phyloP scores from a whole-genome alignment of 2,329 filamentous ascomycete species.

The Leptographium galeiforme region DNA sequence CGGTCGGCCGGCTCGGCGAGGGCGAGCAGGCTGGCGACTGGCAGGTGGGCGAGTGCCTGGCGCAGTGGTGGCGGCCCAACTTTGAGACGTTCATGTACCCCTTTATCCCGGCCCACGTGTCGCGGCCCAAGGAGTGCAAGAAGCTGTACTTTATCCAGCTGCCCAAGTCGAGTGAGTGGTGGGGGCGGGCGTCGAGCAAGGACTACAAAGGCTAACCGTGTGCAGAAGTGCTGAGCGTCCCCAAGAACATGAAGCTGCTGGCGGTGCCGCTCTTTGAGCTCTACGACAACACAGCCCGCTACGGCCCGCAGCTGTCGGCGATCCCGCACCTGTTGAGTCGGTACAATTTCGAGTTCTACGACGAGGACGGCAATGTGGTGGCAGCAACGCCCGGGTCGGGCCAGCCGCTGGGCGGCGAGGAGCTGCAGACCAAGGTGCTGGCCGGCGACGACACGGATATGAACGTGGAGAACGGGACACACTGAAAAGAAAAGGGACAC shows the following conservation, averaged over 20 bases:
- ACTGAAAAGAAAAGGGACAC: constrained; percentile 3
- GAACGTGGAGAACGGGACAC: constrained; percentile 29
- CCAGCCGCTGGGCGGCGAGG: constrained; percentile 36
- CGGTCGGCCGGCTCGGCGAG: constrained; percentile 75
- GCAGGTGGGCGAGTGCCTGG: constrained; percentile 87
- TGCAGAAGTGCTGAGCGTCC: constrained; percentile 82
- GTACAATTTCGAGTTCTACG: constrained; percentile 96
- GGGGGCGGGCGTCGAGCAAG: neutral
- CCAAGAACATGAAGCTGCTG: constrained; percentile 99
- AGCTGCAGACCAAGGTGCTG: constrained; percentile 52
- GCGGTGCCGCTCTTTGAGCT: constrained; percentile 95
- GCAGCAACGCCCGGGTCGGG: constrained; percentile 67
- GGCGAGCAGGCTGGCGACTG: constrained; percentile 77
- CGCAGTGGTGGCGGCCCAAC: constrained; percentile 98
- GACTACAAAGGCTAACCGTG: neutral
- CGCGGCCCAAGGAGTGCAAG: constrained; percentile 95
- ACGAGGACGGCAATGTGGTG: constrained; percentile 80
- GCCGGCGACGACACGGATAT: constrained; percentile 51
- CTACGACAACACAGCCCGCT: constrained; percentile 91
- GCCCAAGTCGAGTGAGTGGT: constrained; percentile 65
- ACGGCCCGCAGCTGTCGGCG: constrained; percentile 89
- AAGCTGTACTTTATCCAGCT: constrained; percentile 97
- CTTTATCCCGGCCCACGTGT: constrained; percentile 91
- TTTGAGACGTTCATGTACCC: constrained; percentile 99
- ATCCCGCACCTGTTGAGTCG: constrained; percentile 89